Percentiles rank a stretch among this genome's conserved stretches.
These are phyloP conservation scores for Populus simonii DNA, from an alignment of 345 rosid genomes.

Conservation along the genomic window DNA sequence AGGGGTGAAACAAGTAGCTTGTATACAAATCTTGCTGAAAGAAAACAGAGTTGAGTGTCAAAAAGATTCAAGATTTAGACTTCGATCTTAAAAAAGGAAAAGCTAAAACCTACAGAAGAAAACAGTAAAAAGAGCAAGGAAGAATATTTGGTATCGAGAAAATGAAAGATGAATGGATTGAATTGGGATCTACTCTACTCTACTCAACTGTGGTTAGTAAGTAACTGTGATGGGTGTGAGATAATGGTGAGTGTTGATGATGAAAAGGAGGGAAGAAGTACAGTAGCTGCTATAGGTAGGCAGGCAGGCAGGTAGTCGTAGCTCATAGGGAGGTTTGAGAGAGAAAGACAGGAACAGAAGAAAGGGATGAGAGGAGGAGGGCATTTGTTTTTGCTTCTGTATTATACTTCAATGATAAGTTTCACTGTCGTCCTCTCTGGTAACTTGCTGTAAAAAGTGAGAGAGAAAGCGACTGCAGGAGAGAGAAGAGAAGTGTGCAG, in stretches of 20 bases:
- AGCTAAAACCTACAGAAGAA: neutral
- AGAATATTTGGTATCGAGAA: neutral
- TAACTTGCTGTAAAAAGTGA: slow-evolving; percentile 24
- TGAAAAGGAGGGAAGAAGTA: neutral
- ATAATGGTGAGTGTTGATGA: neutral
- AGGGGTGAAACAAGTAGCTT: too few relatives aligned
- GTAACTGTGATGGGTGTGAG: neutral
- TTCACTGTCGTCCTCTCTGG: neutral
- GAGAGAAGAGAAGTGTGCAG: neutral
- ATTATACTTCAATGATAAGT: too few relatives aligned
- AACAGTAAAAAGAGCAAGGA: neutral
- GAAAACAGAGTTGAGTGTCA: neutral
- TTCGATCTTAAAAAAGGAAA: neutral
- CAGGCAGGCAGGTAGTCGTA: neutral
- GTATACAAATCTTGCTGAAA: too few relatives aligned
- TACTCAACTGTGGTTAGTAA: too few relatives aligned
- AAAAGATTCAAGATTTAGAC: neutral
- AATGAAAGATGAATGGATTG: neutral
- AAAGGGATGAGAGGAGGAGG: slow-evolving; percentile 16
- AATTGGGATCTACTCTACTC: neutral
- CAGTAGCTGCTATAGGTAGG: too few relatives aligned
- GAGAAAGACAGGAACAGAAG: slow-evolving; percentile 17
- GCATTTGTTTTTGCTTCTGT: slow-evolving; percentile 10
- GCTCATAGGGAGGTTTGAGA: slow-evolving; percentile 5
- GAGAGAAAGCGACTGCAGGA: slow-evolving; percentile 9